Percentiles rank a stretch among this genome's conserved stretches.
These are phyloP conservation scores for Cynara cardunculus DNA, from an alignment of 129 eudicot species.

Conservation along the genomic window DNA sequence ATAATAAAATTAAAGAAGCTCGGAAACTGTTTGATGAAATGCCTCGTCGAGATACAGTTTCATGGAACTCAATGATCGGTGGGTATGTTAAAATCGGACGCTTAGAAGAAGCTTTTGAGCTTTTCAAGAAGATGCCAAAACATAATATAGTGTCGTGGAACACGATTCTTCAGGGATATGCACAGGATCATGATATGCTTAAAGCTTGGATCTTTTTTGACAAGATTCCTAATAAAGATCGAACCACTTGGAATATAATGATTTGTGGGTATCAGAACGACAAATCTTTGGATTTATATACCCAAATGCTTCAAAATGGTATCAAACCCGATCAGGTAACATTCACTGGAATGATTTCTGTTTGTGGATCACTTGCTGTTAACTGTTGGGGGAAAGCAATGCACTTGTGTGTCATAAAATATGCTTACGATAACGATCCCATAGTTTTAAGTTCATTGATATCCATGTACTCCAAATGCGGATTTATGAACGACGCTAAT, in stretches of 20 bases:
- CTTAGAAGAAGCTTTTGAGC: conserved; percentile 44
- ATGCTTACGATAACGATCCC: conserved; percentile 35
- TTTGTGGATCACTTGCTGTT: conserved; percentile 47
- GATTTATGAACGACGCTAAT: conserved; percentile 44
- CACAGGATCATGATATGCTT: conserved; percentile 39
- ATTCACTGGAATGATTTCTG: conserved; percentile 39
- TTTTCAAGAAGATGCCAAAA: conserved; percentile 54
- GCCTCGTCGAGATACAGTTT: conserved; percentile 47
- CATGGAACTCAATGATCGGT: conserved; percentile 66
- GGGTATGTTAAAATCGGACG: conserved; percentile 35
- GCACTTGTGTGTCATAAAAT: conserved; percentile 42
- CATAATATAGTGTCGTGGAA: conserved; percentile 62
- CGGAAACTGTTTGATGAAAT: conserved; percentile 35
- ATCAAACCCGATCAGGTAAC: conserved; percentile 59
- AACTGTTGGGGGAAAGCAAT: conserved; percentile 51
- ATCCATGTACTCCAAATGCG: conserved; percentile 81
- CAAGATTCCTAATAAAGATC: conserved; percentile 45
- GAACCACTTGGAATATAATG: conserved; percentile 63
- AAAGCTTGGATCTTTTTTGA: conserved; percentile 39
- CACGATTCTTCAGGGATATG: conserved; percentile 49
- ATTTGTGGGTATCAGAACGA: conserved; percentile 53
- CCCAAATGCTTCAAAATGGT: conserved; percentile 45
- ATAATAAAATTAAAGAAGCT: conserved; percentile 36
- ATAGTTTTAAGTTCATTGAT: conserved; percentile 51
- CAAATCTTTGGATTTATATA: conserved; percentile 38